Evolutionary conservation across 305 asterid genomes (phyloP), one percentile per base, ranked within the genome.

Genomic region (Plantago rigida): DNA sequence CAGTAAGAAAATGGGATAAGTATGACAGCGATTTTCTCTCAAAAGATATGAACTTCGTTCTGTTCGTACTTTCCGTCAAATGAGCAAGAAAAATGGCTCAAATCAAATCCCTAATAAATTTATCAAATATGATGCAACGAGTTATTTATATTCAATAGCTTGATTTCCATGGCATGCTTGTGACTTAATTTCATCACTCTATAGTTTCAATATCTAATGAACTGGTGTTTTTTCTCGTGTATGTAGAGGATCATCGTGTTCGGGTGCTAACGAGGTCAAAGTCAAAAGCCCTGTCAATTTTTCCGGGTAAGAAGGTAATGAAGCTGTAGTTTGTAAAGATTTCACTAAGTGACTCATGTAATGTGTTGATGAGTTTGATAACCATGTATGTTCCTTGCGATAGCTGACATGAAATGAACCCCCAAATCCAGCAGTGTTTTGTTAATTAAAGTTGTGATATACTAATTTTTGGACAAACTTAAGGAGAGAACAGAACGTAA

Each of bases 231-330:
- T 70, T 24, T 52, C 55, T 73, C 45, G 66, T 54, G 64, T 74
- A 64, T 80, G 72, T 65, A 90, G 96, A 84, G 75, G 78, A 82
- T 62, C 98, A 86, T 74, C 79, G 74, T 22, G 84, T 91, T 51
- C 82, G 77, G 63, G 96, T 91, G 39, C 75, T 91, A 78, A 91
- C 98, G 26, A 76, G 98, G 71, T 87, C 94, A 26, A 84, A 70
- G 73, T 76, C 92, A 53, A 91, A 77, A 53, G 95, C 96, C 49
- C 81, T 62, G 61, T 77, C 86, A 36, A 73, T 82, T 76, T 91
- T 87, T 78, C 90, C 96, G 69, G 97, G 97, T 91, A 91, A 85
- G 96, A 82, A 90, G 95, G 92, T 85, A 87, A 90, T 77, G 79
- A 71, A 79, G 66, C 73, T 69, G 59, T 64, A 75, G 71, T 50